Conservation (phyloP, 2,329 filamentous ascomycete genomes). For the Phoma sp. region DNA sequence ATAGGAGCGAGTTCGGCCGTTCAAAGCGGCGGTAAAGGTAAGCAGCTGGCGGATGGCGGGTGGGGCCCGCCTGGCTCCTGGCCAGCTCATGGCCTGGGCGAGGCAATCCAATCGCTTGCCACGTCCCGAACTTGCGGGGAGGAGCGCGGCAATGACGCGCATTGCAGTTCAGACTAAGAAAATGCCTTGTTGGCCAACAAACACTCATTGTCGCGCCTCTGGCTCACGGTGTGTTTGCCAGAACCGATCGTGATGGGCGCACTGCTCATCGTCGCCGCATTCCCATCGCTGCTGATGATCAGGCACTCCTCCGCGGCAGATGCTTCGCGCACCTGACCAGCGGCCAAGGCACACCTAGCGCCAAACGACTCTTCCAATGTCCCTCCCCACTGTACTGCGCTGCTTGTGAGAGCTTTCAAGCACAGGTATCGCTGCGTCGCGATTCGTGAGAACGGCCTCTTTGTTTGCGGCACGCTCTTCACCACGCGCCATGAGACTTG, state of each 20-base stretch:
- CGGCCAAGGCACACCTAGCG: slow-evolving; percentile 39
- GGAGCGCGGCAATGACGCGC: slow-evolving; percentile 22
- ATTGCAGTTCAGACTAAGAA: slow-evolving; percentile 10
- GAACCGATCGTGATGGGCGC: slow-evolving; percentile 20
- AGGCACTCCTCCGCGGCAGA: slow-evolving; percentile 21
- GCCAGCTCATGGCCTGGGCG: slow-evolving; percentile 15
- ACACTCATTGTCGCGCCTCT: slow-evolving; percentile 12
- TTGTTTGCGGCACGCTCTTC: slow-evolving; percentile 16
- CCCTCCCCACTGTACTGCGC: slow-evolving; percentile 18
- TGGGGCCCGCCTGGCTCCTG: slow-evolving; percentile 6
- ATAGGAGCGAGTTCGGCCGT: slow-evolving; percentile 18
- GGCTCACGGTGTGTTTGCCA: slow-evolving; percentile 7
- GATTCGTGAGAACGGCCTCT: slow-evolving; percentile 21
- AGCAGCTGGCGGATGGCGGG: slow-evolving; percentile 15
- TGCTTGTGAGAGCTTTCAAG: slow-evolving; percentile 4
- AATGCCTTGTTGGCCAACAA: slow-evolving; percentile 20
- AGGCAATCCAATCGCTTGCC: slow-evolving; percentile 19
- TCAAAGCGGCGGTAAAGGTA: slow-evolving; percentile 6
- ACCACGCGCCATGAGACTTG: slow-evolving; percentile 42
- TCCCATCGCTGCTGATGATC: slow-evolving; percentile 18
- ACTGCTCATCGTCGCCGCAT: slow-evolving; percentile 15
- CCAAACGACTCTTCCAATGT: slow-evolving; percentile 30
- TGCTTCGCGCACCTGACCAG: slow-evolving; percentile 37
- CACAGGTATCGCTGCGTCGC: slow-evolving; percentile 10
- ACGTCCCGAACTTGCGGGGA: slow-evolving; percentile 9